phyloP scores from a whole-genome alignment of 2,329 filamentous ascomycete species.

The Fusarium vanettenii region DNA sequence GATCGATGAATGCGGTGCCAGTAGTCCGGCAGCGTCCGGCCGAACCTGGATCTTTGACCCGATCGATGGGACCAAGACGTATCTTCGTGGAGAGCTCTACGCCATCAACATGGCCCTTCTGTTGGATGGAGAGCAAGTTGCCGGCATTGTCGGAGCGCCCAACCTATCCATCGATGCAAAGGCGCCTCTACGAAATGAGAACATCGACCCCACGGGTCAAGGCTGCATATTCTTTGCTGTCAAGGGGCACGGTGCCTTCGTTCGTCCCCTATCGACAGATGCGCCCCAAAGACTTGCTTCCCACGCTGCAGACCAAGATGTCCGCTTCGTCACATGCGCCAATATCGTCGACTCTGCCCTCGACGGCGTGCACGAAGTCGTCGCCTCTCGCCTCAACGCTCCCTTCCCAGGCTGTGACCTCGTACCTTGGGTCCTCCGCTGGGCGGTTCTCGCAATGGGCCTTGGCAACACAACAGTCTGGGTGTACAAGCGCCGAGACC shows the following conservation, averaged over 20 bases:
- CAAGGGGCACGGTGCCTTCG: conserved; percentile 59
- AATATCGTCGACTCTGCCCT: conserved; percentile 60
- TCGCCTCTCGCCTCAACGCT: conserved; percentile 56
- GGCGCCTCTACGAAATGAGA: conserved; percentile 55
- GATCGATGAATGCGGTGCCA: conserved; percentile 63
- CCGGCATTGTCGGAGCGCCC: conserved; percentile 63
- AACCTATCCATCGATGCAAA: conserved; percentile 55
- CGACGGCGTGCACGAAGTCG: conserved; percentile 57
- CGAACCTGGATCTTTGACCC: conserved; percentile 70
- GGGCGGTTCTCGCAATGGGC: conserved; percentile 64
- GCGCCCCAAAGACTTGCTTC: conserved; percentile 49
- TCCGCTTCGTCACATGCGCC: conserved; percentile 61
- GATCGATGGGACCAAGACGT: conserved; percentile 70
- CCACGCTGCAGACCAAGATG: conserved; percentile 40
- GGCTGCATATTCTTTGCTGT: conserved; percentile 66
- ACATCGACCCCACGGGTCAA: conserved; percentile 55
- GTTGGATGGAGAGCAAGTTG: conserved; percentile 60
- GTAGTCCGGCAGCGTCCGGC: conserved; percentile 51
- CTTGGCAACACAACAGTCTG: conserved; percentile 66
- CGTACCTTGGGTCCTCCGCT: conserved; percentile 68
- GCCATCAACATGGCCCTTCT: conserved; percentile 68
- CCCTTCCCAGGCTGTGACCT: conserved; percentile 62
- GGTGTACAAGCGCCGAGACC: conserved; percentile 62
- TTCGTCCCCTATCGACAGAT: conserved; percentile 52
- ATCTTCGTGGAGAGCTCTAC: conserved; percentile 64